Evolutionary conservation across 2,329 filamentous ascomycete genomes (phyloP).

Genomic region (Nothomitra cinnamomea): DNA sequence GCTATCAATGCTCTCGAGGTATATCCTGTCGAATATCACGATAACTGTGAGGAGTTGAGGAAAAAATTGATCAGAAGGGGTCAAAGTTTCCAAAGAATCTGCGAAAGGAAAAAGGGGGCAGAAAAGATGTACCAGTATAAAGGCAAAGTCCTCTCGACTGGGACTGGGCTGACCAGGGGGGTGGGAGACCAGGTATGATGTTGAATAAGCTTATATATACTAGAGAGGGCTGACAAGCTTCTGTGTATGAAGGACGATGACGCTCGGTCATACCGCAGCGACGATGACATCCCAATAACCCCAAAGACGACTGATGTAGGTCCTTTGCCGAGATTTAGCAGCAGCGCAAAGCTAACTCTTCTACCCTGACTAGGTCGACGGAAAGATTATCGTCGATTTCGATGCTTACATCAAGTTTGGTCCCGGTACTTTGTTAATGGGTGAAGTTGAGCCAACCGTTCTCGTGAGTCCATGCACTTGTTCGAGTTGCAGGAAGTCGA

Average conservation of each 20-base stretch:
- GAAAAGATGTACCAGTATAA: slow-evolving; percentile 14
- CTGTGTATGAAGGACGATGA: not conserved
- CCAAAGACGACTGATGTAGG: too few species aligned
- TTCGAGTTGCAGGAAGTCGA: not conserved
- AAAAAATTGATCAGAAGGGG: slow-evolving; percentile 28
- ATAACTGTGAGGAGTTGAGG: slow-evolving; percentile 22
- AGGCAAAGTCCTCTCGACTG: not conserved
- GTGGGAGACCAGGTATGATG: not conserved
- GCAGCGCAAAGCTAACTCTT: not conserved
- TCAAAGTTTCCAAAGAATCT: slow-evolving; percentile 27
- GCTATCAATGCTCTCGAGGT: not conserved
- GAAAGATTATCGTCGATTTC: not conserved
- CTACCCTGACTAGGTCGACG: not conserved
- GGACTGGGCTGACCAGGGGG: not conserved
- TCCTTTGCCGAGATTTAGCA: not conserved
- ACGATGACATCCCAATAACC: too few species aligned
- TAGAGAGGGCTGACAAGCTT: not conserved
- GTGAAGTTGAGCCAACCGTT: too few species aligned
- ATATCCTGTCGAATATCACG: slow-evolving; percentile 21
- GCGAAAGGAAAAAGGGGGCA: slow-evolving; percentile 20
- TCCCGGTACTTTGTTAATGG: too few species aligned
- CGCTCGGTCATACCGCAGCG: too few species aligned
- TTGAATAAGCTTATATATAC: not conserved
- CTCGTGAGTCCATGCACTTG: too few species aligned
- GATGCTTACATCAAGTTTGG: not conserved